A percentile compares a stretch with the other conserved stretches of the same genome.
These are phyloP conservation scores for Magnolia changhungtana DNA, from an alignment of 164 flowering plant species.

Conservation along the genomic window DNA sequence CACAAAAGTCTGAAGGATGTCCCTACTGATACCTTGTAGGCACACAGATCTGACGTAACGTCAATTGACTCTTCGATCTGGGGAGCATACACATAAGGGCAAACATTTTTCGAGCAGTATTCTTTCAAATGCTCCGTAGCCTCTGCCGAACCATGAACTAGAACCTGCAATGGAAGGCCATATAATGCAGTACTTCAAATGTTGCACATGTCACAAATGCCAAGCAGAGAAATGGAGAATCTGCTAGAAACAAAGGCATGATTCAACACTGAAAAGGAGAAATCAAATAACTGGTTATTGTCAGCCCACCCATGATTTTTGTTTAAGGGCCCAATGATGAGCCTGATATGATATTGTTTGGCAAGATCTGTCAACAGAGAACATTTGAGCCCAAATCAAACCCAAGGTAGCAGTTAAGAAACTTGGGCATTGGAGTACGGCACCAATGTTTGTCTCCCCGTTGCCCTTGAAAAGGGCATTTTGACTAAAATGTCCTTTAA, in stretches of 20 bases:
- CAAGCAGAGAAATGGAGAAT: neutral
- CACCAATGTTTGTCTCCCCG: too few species aligned
- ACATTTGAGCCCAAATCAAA: too few species aligned
- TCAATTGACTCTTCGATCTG: slow-evolving; percentile 89
- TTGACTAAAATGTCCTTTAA: too few species aligned
- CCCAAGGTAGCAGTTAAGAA: too few species aligned
- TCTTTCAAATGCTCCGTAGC: slow-evolving; percentile 98
- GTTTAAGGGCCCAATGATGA: too few species aligned
- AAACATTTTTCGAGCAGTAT: slow-evolving; percentile 75
- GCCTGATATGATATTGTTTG: too few species aligned
- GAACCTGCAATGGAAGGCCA: slow-evolving; percentile 44
- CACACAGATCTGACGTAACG: slow-evolving; percentile 95
- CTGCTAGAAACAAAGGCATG: neutral
- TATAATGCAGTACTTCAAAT: neutral
- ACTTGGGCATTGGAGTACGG: too few species aligned
- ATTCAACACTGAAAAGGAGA: neutral
- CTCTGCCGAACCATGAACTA: slow-evolving; percentile 98
- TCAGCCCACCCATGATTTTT: too few species aligned
- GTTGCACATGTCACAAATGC: neutral
- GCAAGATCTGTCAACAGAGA: too few species aligned
- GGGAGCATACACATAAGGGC: slow-evolving; percentile 96
- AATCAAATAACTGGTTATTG: neutral
- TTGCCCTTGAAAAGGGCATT: too few species aligned
- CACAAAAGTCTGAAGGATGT: neutral
- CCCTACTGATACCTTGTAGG: slow-evolving; percentile 65